Base-by-base conservation (phyloP, 2,329 filamentous ascomycete genomes). In the Ciborinia camelliae region DNA sequence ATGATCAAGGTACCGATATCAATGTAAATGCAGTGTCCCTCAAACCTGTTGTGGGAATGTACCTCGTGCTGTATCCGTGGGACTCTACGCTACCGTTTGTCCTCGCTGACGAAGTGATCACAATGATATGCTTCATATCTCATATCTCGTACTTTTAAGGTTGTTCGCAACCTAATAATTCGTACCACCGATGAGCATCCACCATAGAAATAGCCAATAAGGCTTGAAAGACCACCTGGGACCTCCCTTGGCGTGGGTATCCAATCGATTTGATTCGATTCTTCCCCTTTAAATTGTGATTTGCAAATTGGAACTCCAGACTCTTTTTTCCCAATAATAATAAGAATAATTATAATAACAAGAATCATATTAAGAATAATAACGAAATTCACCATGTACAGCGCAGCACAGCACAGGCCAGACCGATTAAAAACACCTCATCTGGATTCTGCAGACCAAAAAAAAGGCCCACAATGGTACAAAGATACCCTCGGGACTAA, bases 31-130 rank as follows among this genome's bases (percentile, higher is more conserved):
- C 51, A 54, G 51, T 54, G 51, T 14, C n/a, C 32, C 32, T n/a
- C 37, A 54, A 10, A n/a, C n/a, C n/a, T n/a, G 32, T 26, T 39
- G 51, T 54, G 51, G 35, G 37, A 10, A 54, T 54, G 51, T 37
- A 37, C 51, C 51, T 37, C 51, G 51, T 54, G 51, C 51, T 54
- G 32, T 54, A 39, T 54, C 32, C 32, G 51, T 54, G 32, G n/a
- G 26, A 54, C 51, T 39, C 15, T 18, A 9, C 50, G 14, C 37
- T 20, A 43, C 9, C 41, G 20, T 43, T 8, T 43, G 15, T n/a
- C 41, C 41, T 43, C 41, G 41, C 20, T 45, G 41, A 45, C 41
- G 23, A 18, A 53, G n/a, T 23, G 20, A 37, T n/a, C n/a, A 37
- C 15, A 37, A 23, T 15, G n/a, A 20, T 32, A 30, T 53, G 30